phyloP scores from a whole-genome alignment of 1,139 yeast genomes.

The Geotrichum candidum region DNA sequence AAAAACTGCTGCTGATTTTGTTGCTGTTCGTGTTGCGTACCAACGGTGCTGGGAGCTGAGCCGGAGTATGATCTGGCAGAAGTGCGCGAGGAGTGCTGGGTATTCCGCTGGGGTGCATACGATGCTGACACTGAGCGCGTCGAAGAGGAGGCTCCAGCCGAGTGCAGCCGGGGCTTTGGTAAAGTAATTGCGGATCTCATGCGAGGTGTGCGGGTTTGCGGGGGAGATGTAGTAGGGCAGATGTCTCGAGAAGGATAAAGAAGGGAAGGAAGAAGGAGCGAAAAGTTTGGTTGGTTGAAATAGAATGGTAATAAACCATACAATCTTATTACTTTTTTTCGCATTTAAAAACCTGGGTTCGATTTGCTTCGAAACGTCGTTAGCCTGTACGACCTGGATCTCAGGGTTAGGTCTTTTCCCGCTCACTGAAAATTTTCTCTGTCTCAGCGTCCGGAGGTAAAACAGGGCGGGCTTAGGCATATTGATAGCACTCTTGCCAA shows the following conservation, averaged over 20 bases:
- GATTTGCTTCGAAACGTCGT: background rate
- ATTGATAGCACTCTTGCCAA: background rate
- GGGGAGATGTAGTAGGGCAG: background rate
- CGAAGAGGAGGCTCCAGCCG: background rate
- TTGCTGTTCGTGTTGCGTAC: background rate
- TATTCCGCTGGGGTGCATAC: background rate
- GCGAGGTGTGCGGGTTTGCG: background rate
- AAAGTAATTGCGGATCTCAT: slow-evolving; percentile 11
- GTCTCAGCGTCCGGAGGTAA: background rate
- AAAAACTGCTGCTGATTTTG: background rate
- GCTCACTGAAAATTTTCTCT: background rate
- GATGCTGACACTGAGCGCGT: background rate
- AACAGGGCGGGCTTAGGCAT: background rate
- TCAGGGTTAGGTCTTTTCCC: background rate
- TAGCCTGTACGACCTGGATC: background rate
- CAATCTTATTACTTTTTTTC: background rate
- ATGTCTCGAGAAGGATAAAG: background rate
- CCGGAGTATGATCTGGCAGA: background rate
- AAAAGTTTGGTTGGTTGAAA: background rate
- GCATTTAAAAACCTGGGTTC: background rate
- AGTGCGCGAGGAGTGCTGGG: background rate
- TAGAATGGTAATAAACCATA: background rate
- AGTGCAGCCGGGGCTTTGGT: slow-evolving; percentile 11
- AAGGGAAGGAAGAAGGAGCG: background rate
- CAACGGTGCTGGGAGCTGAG: background rate